These are phyloP conservation scores for Babesia ovis DNA, from an alignment of 169 alveolate species.

Conservation along the genomic window DNA sequence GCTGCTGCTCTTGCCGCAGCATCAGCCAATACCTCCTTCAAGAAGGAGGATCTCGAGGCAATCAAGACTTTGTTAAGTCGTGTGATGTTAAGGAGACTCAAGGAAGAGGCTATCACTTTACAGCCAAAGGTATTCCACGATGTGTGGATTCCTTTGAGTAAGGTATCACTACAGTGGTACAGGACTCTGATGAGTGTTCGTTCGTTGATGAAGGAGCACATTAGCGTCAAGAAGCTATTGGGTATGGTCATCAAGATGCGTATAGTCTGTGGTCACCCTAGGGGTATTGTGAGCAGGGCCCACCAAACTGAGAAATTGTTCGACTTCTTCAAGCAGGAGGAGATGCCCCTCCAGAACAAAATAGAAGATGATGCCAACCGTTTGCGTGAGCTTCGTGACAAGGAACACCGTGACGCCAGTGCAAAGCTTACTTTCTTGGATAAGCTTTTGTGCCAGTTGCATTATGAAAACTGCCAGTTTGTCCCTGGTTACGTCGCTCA, in stretches of 20 bases:
- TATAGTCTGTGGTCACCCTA: slow-evolving; percentile 86
- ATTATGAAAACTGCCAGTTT: slow-evolving; percentile 79
- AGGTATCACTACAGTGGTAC: slow-evolving; percentile 82
- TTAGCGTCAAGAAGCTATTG: slow-evolving; percentile 81
- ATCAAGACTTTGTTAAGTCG: slow-evolving; percentile 80
- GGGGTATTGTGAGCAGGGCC: slow-evolving; percentile 83
- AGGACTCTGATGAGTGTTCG: slow-evolving; percentile 78
- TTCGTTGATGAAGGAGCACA: slow-evolving; percentile 78
- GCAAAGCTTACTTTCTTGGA: slow-evolving; percentile 87
- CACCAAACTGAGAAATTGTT: slow-evolving; percentile 80
- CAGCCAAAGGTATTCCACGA: slow-evolving; percentile 86
- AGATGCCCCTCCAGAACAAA: slow-evolving; percentile 60
- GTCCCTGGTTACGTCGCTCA: slow-evolving; percentile 74
- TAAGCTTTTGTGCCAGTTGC: slow-evolving; percentile 84
- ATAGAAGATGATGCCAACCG: slow-evolving; percentile 64
- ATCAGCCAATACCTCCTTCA: slow-evolving; percentile 65
- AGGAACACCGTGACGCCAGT: slow-evolving; percentile 82
- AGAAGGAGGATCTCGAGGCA: slow-evolving; percentile 78
- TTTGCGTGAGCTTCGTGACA: slow-evolving; percentile 74
- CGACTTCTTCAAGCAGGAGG: slow-evolving; percentile 76
- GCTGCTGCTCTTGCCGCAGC: slow-evolving; percentile 17
- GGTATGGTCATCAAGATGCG: slow-evolving; percentile 90
- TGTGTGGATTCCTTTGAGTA: slow-evolving; percentile 89
- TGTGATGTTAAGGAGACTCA: slow-evolving; percentile 85
- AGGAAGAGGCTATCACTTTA: slow-evolving; percentile 86